phyloP scores from a whole-genome alignment of 176 grass and related monocot genomes.

The Phyllostachys edulis region DNA sequence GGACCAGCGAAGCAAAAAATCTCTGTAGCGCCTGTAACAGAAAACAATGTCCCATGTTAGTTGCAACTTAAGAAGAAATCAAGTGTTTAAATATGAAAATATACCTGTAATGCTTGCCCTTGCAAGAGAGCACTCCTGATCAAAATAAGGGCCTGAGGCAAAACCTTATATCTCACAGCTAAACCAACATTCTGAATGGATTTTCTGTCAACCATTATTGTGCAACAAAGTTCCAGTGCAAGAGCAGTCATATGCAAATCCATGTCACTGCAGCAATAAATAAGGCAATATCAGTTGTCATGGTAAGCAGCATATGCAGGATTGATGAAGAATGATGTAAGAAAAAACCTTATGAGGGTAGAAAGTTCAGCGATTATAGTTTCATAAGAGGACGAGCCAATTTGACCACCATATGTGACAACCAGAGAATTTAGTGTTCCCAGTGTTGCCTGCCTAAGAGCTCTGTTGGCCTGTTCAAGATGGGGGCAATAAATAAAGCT shows the following conservation, averaged over 20 bases:
- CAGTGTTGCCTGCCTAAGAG: constrained; percentile 79
- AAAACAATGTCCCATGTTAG: constrained; percentile 13
- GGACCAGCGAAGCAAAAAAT: constrained; percentile 81
- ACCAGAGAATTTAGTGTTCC: constrained; percentile 79
- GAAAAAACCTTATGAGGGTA: constrained; percentile 73
- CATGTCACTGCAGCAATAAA: constrained; percentile 59
- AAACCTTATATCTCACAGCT: constrained; percentile 73
- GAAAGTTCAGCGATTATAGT: constrained; percentile 82
- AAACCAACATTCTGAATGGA: constrained; percentile 79
- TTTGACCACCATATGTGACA: constrained; percentile 79
- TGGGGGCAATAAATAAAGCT: background rate
- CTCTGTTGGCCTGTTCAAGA: constrained; percentile 70
- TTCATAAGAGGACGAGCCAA: constrained; percentile 79
- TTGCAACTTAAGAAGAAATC: background rate
- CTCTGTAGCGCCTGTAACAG: constrained; percentile 69
- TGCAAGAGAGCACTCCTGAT: constrained; percentile 90
- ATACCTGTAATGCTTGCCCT: constrained; percentile 85
- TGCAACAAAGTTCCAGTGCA: constrained; percentile 89
- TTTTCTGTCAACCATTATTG: constrained; percentile 76
- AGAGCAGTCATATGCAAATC: constrained; percentile 94
- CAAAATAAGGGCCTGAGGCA: constrained; percentile 83
- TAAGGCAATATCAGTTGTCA: background rate
- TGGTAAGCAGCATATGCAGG: background rate
- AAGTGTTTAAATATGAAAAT: background rate
- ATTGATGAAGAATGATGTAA: background rate